Percentiles rank a stretch among this genome's conserved stretches.
phyloP scores from a whole-genome alignment of 2,329 filamentous ascomycete genomes.

The Sporothrix curviconia region DNA sequence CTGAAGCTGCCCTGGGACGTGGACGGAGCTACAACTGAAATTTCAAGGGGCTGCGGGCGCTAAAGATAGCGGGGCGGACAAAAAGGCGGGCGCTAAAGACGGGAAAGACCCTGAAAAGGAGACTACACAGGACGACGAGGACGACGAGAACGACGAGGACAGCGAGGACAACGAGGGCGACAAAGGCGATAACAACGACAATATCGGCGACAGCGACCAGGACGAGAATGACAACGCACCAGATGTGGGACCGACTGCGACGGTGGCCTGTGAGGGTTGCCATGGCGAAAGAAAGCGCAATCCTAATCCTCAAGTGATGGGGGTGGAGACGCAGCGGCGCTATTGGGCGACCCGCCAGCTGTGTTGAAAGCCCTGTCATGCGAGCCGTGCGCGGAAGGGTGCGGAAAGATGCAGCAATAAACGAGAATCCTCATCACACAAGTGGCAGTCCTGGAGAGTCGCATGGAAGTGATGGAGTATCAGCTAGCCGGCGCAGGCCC shows the following conservation, averaged over 20 bases:
- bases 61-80: not conserved
- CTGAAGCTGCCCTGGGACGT: constrained; percentile 9
- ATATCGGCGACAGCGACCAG: too few species aligned
- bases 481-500: constrained; percentile 4
- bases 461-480: constrained; percentile 1
- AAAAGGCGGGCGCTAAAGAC: not conserved
- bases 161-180: too few species aligned
- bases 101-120: not conserved
- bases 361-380: not conserved
- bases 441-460: constrained; percentile 1
- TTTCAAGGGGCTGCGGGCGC: too few species aligned
- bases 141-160: too few species aligned
- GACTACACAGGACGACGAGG: not conserved
- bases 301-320: too few species aligned
- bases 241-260: not conserved
- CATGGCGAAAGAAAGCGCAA: too few species aligned
- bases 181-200: not conserved
- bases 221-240: not conserved
- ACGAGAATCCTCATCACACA: not conserved
- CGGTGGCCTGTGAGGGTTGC: too few species aligned
- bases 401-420: not conserved
- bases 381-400: not conserved
- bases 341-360: not conserved
- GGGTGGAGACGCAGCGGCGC: not conserved
- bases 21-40: not conserved